Evolutionary conservation across 169 alveolate genomes (phyloP).

Genomic region (Plasmodium vinckei): DNA sequence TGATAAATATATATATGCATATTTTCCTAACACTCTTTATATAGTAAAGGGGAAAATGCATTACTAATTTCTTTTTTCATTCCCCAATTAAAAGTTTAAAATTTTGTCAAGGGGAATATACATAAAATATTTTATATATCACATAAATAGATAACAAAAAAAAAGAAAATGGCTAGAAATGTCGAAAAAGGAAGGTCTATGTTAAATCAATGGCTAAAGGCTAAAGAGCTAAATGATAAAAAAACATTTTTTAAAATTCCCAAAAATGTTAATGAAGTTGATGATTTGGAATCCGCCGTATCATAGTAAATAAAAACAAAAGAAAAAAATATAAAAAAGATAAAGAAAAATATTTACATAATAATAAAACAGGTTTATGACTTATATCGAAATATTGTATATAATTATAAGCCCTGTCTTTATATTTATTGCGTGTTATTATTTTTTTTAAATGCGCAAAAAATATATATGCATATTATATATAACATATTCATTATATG

Average conservation of each 20-base stretch:
- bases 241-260: conserved; percentile 62
- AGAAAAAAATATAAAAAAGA: conserved; percentile 7
- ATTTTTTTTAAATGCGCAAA: not conserved
- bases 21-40: no score
- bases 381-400: not conserved
- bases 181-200: conserved; percentile 66
- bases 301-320: conserved; percentile 32
- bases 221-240: conserved; percentile 34
- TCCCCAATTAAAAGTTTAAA: no score
- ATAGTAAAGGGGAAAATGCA: no score
- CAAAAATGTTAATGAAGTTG: conserved; percentile 50
- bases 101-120: no score
- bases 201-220: conserved; percentile 73
- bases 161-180: conserved; percentile 47
- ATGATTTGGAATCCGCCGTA: conserved; percentile 59
- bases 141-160: not conserved
- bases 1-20: no score
- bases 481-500: not conserved
- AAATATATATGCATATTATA: not conserved
- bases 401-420: not conserved
- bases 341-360: not conserved
- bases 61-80: no score
- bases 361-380: not conserved
- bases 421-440: conserved; percentile 1
- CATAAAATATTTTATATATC: no score